phyloP scores from a whole-genome alignment of 345 rosid genomes.

The Alliaria petiolata region DNA sequence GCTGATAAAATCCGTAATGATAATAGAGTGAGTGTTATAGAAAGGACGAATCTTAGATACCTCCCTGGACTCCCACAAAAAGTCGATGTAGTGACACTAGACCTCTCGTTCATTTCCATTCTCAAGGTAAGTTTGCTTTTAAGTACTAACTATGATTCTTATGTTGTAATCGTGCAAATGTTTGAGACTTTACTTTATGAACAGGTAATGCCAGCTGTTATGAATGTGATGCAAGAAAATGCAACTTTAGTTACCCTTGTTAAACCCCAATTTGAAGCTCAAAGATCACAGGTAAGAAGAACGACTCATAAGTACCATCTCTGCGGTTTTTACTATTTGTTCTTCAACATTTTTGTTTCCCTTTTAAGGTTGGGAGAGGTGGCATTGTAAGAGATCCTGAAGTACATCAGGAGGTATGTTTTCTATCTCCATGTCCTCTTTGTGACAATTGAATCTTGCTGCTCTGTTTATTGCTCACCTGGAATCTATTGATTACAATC shows the following conservation, averaged over 20 bases:
- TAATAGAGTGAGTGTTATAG: slow-evolving; percentile 69
- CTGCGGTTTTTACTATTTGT: neutral
- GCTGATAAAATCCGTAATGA: slow-evolving; percentile 84
- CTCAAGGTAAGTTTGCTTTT: slow-evolving; percentile 51
- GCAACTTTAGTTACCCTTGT: slow-evolving; percentile 69
- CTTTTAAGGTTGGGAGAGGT: slow-evolving; percentile 76
- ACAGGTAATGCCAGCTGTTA: slow-evolving; percentile 92
- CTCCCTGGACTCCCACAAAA: slow-evolving; percentile 75
- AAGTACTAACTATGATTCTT: neutral
- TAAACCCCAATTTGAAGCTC: slow-evolving; percentile 98
- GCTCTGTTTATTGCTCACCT: neutral
- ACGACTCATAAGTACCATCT: neutral
- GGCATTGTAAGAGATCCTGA: slow-evolving; percentile 91
- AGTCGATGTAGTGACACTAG: slow-evolving; percentile 91
- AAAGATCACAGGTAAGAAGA: slow-evolving; percentile 65
- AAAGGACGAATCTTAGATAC: slow-evolving; percentile 85
- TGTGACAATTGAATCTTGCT: slow-evolving; percentile 3
- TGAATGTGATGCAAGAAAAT: slow-evolving; percentile 79
- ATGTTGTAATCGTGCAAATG: neutral
- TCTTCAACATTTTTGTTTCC: neutral
- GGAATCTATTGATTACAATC: neutral
- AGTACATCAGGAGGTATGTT: slow-evolving; percentile 80
- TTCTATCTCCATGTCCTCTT: neutral
- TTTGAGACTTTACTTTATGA: neutral
- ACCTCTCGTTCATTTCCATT: slow-evolving; percentile 93